phyloP scores from a whole-genome alignment of 805 yeast genomes.

The Zygoascus biomembranicola region DNA sequence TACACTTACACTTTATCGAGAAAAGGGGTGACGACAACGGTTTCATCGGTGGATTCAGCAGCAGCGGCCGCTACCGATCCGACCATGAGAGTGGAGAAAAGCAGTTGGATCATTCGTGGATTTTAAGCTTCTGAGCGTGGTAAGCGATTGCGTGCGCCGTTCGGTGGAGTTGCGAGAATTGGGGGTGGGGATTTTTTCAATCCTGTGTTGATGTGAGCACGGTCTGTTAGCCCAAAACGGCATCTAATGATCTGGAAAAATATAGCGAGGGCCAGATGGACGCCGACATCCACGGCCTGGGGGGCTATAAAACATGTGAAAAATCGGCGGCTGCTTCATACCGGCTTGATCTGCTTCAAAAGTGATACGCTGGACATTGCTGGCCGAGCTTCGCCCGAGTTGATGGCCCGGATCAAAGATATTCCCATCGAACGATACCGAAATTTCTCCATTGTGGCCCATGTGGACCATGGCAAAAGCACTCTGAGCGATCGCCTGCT shows the following conservation, averaged over 20 bases:
- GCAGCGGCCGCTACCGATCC: not conserved
- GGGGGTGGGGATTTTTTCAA: not conserved
- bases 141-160: too few species aligned
- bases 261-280: not conserved
- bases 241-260: not conserved
- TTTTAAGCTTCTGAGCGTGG: too few species aligned
- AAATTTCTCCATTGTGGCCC: slow-evolving; percentile 93
- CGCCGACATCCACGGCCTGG: too few species aligned
- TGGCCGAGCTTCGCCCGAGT: slow-evolving; percentile 13
- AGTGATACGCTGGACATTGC: not conserved
- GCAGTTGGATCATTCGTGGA: not conserved
- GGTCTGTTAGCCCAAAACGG: not conserved
- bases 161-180: not conserved
- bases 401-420: slow-evolving; percentile 54
- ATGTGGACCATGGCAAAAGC: slow-evolving; percentile 74
- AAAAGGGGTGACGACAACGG: not conserved
- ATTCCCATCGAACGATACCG: slow-evolving; percentile 80
- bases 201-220: not conserved
- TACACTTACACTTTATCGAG: not conserved
- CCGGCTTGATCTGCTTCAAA: not conserved
- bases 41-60: not conserved
- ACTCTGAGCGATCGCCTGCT: slow-evolving; percentile 82
- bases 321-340: not conserved
- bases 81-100: not conserved
- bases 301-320: not conserved